phyloP scores from a whole-genome alignment of 331 rosid species.

The Arachis monticola region DNA sequence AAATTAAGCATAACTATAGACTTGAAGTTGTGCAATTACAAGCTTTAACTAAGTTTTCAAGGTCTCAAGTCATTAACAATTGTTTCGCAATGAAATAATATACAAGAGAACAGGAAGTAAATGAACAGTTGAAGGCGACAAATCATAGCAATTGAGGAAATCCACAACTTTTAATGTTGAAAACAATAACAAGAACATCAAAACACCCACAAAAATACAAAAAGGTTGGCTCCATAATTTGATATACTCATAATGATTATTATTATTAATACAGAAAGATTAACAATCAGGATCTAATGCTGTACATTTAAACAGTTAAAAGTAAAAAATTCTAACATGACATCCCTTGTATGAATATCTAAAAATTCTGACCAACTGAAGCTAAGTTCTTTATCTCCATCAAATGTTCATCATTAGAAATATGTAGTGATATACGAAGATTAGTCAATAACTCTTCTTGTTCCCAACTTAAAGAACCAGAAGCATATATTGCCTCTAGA shows the following conservation, averaged over 20 bases:
- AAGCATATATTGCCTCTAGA: constrained; percentile 71
- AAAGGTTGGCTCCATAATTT: constrained; percentile 33
- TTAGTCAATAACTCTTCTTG: constrained; percentile 77
- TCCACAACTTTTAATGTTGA: constrained; percentile 5
- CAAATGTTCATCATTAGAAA: constrained; percentile 94
- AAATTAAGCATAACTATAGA: constrained; percentile 4
- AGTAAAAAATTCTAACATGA: constrained; percentile 16
- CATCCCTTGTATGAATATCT: constrained; percentile 38
- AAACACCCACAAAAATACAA: background rate
- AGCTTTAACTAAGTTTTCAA: background rate
- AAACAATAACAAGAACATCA: background rate
- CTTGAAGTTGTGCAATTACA: background rate
- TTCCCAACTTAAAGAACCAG: constrained; percentile 95
- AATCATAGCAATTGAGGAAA: background rate
- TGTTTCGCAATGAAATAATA: constrained; percentile 11
- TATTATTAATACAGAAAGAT: constrained; percentile 37
- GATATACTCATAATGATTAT: constrained; percentile 31
- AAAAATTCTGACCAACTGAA: constrained; percentile 57
- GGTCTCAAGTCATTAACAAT: constrained; percentile 4
- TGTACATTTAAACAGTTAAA: constrained; percentile 38
- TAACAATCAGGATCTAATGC: constrained; percentile 30
- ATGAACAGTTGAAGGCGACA: constrained; percentile 20
- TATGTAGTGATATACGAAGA: constrained; percentile 81
- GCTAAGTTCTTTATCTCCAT: constrained; percentile 74
- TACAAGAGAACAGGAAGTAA: constrained; percentile 25